Evolutionary conservation across 2,329 filamentous ascomycete species (phyloP).

Genomic region (Claviceps spartinae): DNA sequence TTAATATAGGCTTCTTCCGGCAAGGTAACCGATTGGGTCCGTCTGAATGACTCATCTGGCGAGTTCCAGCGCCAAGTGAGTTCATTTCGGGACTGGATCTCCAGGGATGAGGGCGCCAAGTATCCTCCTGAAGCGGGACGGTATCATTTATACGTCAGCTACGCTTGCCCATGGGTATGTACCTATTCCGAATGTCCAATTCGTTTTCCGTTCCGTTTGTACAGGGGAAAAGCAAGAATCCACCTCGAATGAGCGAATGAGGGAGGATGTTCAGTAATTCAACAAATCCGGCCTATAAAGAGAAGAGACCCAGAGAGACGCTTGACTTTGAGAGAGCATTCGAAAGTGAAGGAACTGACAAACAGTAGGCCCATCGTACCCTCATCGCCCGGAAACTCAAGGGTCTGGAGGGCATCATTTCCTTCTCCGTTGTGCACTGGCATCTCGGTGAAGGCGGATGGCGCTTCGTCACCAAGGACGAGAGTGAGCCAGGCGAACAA

Average conservation of each 20-base stretch:
- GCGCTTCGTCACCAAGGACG: constrained; percentile 61
- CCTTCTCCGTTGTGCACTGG: constrained; percentile 80
- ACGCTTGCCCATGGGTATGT: constrained; percentile 76
- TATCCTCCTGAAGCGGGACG: constrained; percentile 78
- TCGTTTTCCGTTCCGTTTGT: too few species aligned
- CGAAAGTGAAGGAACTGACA: too few species aligned
- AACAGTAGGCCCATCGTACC: constrained; percentile 54
- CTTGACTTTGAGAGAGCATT: too few species aligned
- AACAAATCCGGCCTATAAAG: too few species aligned
- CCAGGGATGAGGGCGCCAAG: constrained; percentile 52
- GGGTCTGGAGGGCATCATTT: constrained; percentile 75
- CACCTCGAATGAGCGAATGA: too few species aligned
- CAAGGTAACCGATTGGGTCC: constrained; percentile 66
- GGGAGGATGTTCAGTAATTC: too few species aligned
- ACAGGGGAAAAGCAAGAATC: too few species aligned
- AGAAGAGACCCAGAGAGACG: too few species aligned
- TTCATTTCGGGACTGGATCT: constrained; percentile 70
- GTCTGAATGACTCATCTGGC: constrained; percentile 61
- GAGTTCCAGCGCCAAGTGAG: constrained; percentile 87
- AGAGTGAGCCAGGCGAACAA: constrained; percentile 43
- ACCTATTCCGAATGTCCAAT: neutral
- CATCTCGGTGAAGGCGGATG: constrained; percentile 63
- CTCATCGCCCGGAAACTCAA: constrained; percentile 84
- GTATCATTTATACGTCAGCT: constrained; percentile 91
- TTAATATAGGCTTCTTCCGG: constrained; percentile 4